Evolutionary conservation across 495 filamentous ascomycete species (phyloP).

Genomic region (Hypoxylon subgilvum): DNA sequence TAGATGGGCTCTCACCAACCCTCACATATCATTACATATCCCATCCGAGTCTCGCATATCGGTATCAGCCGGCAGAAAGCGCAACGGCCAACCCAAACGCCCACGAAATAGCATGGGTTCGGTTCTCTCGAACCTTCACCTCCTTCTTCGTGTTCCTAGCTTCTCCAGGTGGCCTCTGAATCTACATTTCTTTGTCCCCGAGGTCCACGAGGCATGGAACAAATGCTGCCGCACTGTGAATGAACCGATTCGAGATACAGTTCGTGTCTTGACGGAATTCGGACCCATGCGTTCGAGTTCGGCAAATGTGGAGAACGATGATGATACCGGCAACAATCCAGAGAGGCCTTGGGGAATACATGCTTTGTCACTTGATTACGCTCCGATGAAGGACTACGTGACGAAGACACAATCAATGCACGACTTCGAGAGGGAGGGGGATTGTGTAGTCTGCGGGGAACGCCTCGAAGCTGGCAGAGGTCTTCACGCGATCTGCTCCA

Average conservation of each 20-base stretch:
- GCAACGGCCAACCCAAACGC: slow-evolving; percentile 53
- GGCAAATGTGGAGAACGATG: background rate
- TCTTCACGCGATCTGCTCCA: slow-evolving; percentile 73
- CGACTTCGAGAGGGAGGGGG: slow-evolving; percentile 60
- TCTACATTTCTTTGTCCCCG: slow-evolving; percentile 76
- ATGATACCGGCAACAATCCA: slow-evolving; percentile 3
- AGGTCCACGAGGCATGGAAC: slow-evolving; percentile 73
- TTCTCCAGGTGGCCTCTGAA: slow-evolving; percentile 83
- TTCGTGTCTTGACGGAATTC: slow-evolving; percentile 65
- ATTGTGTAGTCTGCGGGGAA: slow-evolving; percentile 69
- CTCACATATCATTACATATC: slow-evolving; percentile 76
- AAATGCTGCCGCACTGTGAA: slow-evolving; percentile 59
- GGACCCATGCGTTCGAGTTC: slow-evolving; percentile 17
- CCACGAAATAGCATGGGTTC: slow-evolving; percentile 64
- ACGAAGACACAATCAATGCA: slow-evolving; percentile 73
- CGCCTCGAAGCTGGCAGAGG: slow-evolving; percentile 54
- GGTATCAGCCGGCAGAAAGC: slow-evolving; percentile 44
- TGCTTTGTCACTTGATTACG: slow-evolving; percentile 70
- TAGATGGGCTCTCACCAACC: slow-evolving; percentile 93
- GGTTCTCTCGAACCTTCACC: slow-evolving; percentile 75
- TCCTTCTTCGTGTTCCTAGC: slow-evolving; percentile 75
- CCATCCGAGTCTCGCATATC: slow-evolving; percentile 60
- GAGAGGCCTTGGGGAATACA: slow-evolving; percentile 54
- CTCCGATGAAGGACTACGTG: slow-evolving; percentile 67
- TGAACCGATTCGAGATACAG: slow-evolving; percentile 53